Evolutionary conservation across 2,329 filamentous ascomycete genomes (phyloP), one percentile per base, ranked within the genome.

Genomic region (Penicillium sp.): DNA sequence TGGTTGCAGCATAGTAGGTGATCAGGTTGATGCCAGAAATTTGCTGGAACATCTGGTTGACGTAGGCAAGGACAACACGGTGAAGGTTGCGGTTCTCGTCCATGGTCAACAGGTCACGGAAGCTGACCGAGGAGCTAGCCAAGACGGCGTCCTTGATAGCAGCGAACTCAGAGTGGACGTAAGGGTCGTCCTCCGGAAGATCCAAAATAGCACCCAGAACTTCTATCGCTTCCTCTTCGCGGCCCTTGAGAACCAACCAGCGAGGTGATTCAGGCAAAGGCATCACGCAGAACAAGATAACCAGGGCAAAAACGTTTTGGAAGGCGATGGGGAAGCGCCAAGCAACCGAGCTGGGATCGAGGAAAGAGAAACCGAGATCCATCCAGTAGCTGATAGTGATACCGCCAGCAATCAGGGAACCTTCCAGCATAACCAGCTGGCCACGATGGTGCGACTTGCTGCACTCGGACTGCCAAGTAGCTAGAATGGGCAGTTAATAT

Each of bases 101-200:
- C 76, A 82, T 82, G 54, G 79, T 84, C 68, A 84, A 83, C 13
- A 84, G 72, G 54, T 84, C 82, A 6, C 67, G 64, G 68, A 84
- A 84, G 21, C 71, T 74, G 21, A 79, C 79, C 62, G 78, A 74
- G 21, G 72, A 68, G 65, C 76, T 73, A 49, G 77, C 75, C 32
- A 78, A 55, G 1, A 79, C 77, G 2, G 76, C 76, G 54, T 78
- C 77, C 56, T 80, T 79, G 66, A 80, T 78, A 3, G 76, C 76
- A 7, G 68, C 58, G 54, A 78, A 79, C 51, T 80, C 77, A 27
- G 69, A 65, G 21, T 70, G 66, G 20, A 80, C 66, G 26, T 70
- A 71, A 7, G 68, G 62, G 46, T 79, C 73, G 21, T 75, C 73
- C 37, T 73, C 69, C 7, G 76, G 66, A 20, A 77, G 69, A 52